Base-by-base conservation (phyloP, 345 rosid genomes). In the Clausena lansium region DNA sequence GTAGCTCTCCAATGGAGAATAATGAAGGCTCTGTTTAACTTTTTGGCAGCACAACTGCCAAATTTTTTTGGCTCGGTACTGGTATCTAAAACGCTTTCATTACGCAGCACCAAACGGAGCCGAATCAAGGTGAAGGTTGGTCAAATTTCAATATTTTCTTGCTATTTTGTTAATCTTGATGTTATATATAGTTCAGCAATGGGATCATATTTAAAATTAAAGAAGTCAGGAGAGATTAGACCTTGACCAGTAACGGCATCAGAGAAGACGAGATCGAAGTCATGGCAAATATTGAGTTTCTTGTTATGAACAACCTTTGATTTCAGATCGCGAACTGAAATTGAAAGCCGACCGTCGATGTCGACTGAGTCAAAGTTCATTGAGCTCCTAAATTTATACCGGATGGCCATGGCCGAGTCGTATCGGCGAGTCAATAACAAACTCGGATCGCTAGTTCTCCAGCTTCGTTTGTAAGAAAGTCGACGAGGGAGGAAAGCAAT, bases 311-410 rank as follows among this genome's bases (percentile, higher is more conserved):
- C 71, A 70, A 86, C 74, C 79, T 77, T 84, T 25, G 83, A 78
- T 77, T 84, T 86, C 71, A 86, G 89, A 78, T 84, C 85, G 30
- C 81, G 58, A 70, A 86, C 32, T 8, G 87, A 86, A 70, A 86
- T 82, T n/a, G 83, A 86, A 65, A 83, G 67, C 24, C 35, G 79
- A 47, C 81, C 84, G 8, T 76, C 85, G 59, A 86, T 82, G 75
- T 82, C 84, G 45, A 86, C 80, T 36, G 83, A 76, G 59, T 86
- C 87, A 62, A 78, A 84, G 62, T 74, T 41, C 60, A 66, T 45
- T 27, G 84, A 78, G 83, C 87, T 86, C 76, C 89, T 69, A 82
- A 86, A 84, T 81, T 83, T 82, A 78, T 80, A 86, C 7, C 82
- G 84, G 19, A 86, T 63, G 11, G 87, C 72, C 89, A 86, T 86